Percentiles rank a stretch among this genome's conserved stretches.
Conservation (phyloP, 495 filamentous ascomycete genomes). For the Talaromyces proteolyticus region DNA sequence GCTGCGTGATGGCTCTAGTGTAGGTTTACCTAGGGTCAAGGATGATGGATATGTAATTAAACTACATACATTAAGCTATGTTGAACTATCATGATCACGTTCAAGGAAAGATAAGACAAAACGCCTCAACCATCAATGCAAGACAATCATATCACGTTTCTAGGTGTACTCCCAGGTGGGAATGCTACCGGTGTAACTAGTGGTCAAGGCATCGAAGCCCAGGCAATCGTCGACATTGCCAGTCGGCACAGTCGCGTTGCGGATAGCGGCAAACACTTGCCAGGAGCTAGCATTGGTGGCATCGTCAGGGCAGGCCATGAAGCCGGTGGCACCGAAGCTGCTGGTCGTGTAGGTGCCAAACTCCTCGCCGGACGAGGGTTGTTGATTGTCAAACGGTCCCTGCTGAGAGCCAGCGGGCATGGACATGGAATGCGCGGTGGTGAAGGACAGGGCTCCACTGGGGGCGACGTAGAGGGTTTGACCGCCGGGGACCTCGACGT, state of each 20-base stretch:
- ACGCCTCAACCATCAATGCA: not conserved
- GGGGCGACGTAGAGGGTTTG: constrained; percentile 56
- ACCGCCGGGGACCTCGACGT: constrained; percentile 58
- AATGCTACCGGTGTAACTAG: constrained; percentile 16
- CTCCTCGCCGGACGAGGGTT: too few relatives aligned
- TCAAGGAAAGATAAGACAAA: too few relatives aligned
- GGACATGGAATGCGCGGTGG: constrained; percentile 51
- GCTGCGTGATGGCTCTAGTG: too few relatives aligned
- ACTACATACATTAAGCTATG: too few relatives aligned
- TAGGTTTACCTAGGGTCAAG: too few relatives aligned
- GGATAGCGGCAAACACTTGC: constrained; percentile 37
- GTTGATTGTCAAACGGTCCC: constrained; percentile 31
- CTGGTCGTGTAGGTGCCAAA: constrained; percentile 24
- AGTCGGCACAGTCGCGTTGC: constrained; percentile 32
- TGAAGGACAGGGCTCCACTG: constrained; percentile 53
- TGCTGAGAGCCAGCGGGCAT: constrained; percentile 46
- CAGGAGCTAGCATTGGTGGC: constrained; percentile 11
- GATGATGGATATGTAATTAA: too few relatives aligned
- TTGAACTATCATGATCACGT: too few relatives aligned
- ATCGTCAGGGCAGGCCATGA: constrained; percentile 39
- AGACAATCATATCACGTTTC: not conserved
- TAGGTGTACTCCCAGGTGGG: constrained; percentile 41
- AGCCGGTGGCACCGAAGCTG: constrained; percentile 26
- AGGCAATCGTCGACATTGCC: constrained; percentile 31
- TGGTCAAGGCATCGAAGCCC: constrained; percentile 31